Percentiles rank a stretch among this genome's conserved stretches.
Conservation (phyloP, 768 basidiomycete genomes). For the Mycena belliarum region DNA sequence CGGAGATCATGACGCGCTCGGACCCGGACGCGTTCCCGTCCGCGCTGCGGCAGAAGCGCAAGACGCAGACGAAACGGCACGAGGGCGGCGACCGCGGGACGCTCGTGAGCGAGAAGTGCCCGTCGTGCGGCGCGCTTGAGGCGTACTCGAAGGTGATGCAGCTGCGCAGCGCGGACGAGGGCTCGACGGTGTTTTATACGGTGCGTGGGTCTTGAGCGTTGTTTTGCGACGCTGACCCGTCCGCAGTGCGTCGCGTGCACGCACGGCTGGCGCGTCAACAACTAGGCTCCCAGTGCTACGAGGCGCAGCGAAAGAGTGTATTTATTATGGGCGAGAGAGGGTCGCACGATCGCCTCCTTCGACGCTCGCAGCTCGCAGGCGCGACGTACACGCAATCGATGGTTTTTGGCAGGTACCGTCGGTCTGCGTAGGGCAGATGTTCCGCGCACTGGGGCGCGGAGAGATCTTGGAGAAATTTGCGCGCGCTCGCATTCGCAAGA, state of each 20-base stretch:
- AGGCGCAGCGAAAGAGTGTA: too few species aligned
- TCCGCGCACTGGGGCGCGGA: too few species aligned
- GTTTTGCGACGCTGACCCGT: neutral
- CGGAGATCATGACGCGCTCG: conserved; percentile 85
- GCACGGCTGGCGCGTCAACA: conserved; percentile 83
- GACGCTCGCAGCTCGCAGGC: too few species aligned
- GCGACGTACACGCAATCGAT: too few species aligned
- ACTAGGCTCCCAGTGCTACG: conserved; percentile 52
- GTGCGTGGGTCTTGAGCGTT: too few species aligned
- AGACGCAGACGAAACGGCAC: conserved; percentile 84
- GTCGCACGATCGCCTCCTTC: too few species aligned
- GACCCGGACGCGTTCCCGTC: conserved; percentile 96
- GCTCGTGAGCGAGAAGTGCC: conserved; percentile 75
- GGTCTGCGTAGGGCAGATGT: too few species aligned
- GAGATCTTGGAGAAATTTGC: too few species aligned
- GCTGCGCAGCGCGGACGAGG: conserved; percentile 92
- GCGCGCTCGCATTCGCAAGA: too few species aligned
- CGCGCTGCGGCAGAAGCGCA: conserved; percentile 79
- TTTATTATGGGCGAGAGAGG: too few species aligned
- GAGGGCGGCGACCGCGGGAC: conserved; percentile 68
- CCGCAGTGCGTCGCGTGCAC: conserved; percentile 71
- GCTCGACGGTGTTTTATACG: conserved; percentile 92
- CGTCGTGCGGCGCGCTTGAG: conserved; percentile 80
- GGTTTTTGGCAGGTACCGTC: too few species aligned
- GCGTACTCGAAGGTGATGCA: conserved; percentile 90